Percentiles rank a stretch among this genome's conserved stretches.
Evolutionary conservation across 1,284 basidiomycete species (phyloP).

Genomic region (Ganoderma lingzhi): DNA sequence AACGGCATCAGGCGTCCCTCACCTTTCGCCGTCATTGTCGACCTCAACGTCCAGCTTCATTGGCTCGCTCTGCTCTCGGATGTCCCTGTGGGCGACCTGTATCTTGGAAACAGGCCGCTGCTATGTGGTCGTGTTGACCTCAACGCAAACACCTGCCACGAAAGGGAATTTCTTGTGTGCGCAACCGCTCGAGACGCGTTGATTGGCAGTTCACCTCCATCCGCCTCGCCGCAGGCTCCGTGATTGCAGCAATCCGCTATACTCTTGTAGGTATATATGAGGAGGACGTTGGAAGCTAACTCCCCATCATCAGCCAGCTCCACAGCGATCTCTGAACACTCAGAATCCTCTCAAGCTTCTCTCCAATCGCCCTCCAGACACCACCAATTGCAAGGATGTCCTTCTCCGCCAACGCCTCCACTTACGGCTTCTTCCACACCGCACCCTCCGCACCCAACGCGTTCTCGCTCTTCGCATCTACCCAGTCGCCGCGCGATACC

Average conservation of each 20-base stretch:
- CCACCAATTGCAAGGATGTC: constrained; percentile 25
- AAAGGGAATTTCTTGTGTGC: constrained; percentile 5
- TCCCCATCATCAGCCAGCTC: constrained; percentile 18
- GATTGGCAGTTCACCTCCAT: constrained; percentile 9
- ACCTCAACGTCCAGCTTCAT: constrained; percentile 3
- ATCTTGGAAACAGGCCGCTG: neutral
- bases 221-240: neutral
- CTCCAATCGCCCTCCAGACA: neutral
- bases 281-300: neutral
- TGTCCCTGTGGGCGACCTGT: constrained; percentile 3
- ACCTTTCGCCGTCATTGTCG: neutral
- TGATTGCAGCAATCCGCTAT: constrained; percentile 4
- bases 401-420: constrained; percentile 26
- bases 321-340: constrained; percentile 7
- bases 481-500: constrained; percentile 38
- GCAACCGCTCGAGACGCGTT: neutral
- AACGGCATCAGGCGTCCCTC: neutral
- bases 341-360: constrained; percentile 1
- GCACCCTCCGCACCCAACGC: constrained; percentile 33
- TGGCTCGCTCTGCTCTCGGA: constrained; percentile 1
- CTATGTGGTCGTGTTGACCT: neutral
- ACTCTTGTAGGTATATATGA: neutral
- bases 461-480: constrained; percentile 35
- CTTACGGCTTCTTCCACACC: constrained; percentile 31
- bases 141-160: neutral